Evolutionary conservation across 2,329 filamentous ascomycete species (phyloP).

Genomic region (Fusarium ramigenum): DNA sequence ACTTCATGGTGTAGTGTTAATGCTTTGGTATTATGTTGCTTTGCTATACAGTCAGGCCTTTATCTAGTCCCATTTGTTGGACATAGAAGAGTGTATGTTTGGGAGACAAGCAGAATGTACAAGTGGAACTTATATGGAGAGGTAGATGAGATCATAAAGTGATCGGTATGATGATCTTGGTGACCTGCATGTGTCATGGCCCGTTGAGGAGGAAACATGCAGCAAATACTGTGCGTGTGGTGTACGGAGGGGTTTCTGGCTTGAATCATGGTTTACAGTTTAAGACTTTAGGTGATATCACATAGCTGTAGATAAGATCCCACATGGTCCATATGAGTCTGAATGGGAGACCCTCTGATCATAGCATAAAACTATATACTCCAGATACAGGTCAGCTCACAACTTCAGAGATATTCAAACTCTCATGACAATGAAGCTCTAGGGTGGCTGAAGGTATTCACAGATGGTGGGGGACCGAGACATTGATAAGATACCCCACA

Average conservation of each 20-base stretch:
- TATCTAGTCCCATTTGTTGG: neutral
- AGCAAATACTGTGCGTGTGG: rapidly evolving
- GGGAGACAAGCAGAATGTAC: neutral
- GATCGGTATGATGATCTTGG: neutral
- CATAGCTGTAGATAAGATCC: neutral
- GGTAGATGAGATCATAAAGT: too few relatives aligned
- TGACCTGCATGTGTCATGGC: too few relatives aligned
- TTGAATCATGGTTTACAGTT: neutral
- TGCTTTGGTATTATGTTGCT: too few relatives aligned
- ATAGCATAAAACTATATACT: too few relatives aligned
- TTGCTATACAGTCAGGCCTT: neutral
- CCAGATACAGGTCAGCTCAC: too few relatives aligned
- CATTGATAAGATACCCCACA: slow-evolving; percentile 37
- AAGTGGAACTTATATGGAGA: too few relatives aligned
- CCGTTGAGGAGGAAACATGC: rapidly evolving
- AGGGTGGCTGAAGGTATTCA: slow-evolving; percentile 21
- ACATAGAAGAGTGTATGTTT: neutral
- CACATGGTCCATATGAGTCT: too few relatives aligned
- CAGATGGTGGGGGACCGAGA: slow-evolving; percentile 22
- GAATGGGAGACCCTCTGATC: rapidly evolving
- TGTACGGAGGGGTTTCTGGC: rapidly evolving
- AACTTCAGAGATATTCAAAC: neutral
- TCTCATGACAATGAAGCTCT: neutral
- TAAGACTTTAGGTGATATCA: neutral
- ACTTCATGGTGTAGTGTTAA: too few relatives aligned